A percentile compares a stretch with the other conserved stretches of the same genome.
Evolutionary conservation across 371 early-diverging fungal genomes (phyloP).

Genomic region (Haplosporangium sp.): DNA sequence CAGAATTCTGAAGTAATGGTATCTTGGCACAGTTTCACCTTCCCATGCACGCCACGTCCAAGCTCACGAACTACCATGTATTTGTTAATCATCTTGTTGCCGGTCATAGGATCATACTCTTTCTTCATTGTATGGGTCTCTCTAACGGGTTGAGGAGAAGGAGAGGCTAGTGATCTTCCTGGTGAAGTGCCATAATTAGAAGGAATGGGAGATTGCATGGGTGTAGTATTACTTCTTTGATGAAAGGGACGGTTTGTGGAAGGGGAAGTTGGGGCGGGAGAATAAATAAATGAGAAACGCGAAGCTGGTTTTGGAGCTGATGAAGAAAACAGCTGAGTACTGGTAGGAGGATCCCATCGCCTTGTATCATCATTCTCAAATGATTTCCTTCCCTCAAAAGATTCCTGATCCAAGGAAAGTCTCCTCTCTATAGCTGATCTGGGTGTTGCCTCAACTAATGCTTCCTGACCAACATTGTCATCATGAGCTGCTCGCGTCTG

Average conservation of each 20-base stretch:
- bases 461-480: background rate
- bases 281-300: conserved; percentile 50
- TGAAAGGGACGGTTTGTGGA: conserved; percentile 33
- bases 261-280: conserved; percentile 41
- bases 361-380: conserved; percentile 32
- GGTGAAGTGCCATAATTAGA: conserved; percentile 43
- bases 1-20: conserved; percentile 79
- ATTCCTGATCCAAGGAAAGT: conserved; percentile 28
- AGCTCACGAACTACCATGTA: conserved; percentile 92
- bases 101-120: conserved; percentile 85
- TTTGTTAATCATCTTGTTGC: conserved; percentile 93
- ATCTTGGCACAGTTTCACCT: conserved; percentile 92
- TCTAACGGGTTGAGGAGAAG: conserved; percentile 62
- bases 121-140: conserved; percentile 84
- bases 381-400: conserved; percentile 34
- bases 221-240: conserved; percentile 43
- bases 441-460: conserved; percentile 8
- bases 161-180: conserved; percentile 30
- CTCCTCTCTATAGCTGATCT: conserved; percentile 19
- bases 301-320: conserved; percentile 47
- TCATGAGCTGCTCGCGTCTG: conserved; percentile 7
- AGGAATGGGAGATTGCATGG: conserved; percentile 25
- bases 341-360: conserved; percentile 23
- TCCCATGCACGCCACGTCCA: conserved; percentile 97
- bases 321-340: conserved; percentile 24